Conservation (phyloP, 805 yeast genomes). For the Monosporozyma unispora region DNA sequence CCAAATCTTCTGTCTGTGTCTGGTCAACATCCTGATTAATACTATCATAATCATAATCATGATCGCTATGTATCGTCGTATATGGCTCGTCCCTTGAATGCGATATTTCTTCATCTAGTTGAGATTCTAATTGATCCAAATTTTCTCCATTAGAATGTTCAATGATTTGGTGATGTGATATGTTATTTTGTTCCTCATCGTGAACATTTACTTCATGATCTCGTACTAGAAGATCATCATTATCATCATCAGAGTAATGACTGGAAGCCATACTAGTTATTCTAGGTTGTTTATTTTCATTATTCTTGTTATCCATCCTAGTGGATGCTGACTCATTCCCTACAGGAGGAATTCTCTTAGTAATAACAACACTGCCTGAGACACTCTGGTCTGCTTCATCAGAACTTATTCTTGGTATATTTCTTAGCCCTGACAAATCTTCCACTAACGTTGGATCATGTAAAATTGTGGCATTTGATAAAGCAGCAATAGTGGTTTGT, state of each 20-base stretch:
- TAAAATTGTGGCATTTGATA: slow-evolving; percentile 10
- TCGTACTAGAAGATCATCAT: no score
- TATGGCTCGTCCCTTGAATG: background rate
- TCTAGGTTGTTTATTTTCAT: background rate
- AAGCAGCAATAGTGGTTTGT: slow-evolving; percentile 8
- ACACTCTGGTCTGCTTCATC: slow-evolving; percentile 15
- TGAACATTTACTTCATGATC: background rate
- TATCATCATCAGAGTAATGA: slow-evolving; percentile 7
- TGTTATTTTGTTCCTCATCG: background rate
- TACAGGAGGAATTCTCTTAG: slow-evolving; percentile 3
- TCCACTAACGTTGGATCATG: slow-evolving; percentile 27
- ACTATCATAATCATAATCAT: background rate
- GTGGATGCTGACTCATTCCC: background rate
- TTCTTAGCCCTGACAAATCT: slow-evolving; percentile 22
- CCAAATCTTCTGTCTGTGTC: background rate
- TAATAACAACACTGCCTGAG: slow-evolving; percentile 26
- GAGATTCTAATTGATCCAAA: background rate
- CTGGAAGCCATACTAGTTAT: slow-evolving; percentile 11
- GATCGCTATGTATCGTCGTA: background rate
- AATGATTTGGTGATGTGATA: background rate
- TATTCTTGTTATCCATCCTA: background rate
- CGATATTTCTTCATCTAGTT: background rate
- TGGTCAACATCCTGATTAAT: background rate
- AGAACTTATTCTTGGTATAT: slow-evolving; percentile 8
- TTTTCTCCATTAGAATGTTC: background rate